Evolutionary conservation across 2,329 filamentous ascomycete species (phyloP).

Genomic region (Pseudocercospora vitis): DNA sequence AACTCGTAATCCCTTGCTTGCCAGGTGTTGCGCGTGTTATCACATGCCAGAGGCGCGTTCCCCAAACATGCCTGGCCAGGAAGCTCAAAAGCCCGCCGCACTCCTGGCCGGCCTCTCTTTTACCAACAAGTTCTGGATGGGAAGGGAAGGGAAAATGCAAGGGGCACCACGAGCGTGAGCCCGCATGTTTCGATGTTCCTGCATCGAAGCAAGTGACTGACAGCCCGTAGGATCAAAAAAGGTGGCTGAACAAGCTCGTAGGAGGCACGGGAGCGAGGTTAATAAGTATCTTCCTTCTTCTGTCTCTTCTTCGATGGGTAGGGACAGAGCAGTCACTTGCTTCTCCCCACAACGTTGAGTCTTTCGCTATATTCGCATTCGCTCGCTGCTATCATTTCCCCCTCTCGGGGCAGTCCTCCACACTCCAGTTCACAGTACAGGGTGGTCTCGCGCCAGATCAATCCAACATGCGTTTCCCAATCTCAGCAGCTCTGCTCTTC

Average conservation of each 20-base stretch:
- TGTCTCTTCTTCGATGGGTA: background rate
- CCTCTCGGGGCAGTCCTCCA: background rate
- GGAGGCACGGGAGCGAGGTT: too few species aligned
- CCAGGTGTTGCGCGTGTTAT: too few species aligned
- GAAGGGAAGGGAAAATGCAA: too few species aligned
- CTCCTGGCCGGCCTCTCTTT: background rate
- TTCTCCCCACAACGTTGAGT: too few species aligned
- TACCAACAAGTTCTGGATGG: background rate
- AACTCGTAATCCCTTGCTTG: too few species aligned
- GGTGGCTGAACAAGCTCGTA: too few species aligned
- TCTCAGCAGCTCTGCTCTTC: constrained; percentile 15
- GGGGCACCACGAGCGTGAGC: background rate
- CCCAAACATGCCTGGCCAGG: background rate
- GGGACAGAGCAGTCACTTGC: too few species aligned
- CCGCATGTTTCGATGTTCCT: background rate
- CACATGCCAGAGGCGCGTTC: background rate
- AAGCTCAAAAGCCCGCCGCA: background rate
- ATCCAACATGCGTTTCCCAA: constrained; percentile 23
- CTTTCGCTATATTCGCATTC: too few species aligned
- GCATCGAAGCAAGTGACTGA: background rate
- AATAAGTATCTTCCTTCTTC: background rate
- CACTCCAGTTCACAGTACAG: background rate
- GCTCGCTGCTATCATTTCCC: background rate
- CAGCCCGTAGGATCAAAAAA: background rate
- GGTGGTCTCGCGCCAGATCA: too few species aligned